These are phyloP conservation scores for Penicillium chermesinum DNA, from an alignment of 495 filamentous ascomycete genomes.

Conservation along the genomic window DNA sequence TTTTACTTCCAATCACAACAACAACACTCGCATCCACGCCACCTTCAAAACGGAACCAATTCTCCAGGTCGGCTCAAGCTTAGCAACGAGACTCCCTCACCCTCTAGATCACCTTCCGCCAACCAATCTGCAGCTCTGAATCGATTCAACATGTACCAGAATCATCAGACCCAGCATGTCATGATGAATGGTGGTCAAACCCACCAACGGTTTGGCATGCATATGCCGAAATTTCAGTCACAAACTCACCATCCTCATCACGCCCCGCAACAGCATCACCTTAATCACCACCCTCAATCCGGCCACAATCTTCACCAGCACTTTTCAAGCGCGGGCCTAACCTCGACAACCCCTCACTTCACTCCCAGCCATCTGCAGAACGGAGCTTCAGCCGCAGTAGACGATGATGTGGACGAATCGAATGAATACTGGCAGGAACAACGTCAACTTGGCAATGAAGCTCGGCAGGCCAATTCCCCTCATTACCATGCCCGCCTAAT, in stretches of 20 bases:
- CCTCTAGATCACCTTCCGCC: slow-evolving; percentile 63
- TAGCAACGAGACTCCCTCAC: slow-evolving; percentile 60
- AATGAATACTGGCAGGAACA: slow-evolving; percentile 89
- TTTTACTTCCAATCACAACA: slow-evolving; percentile 57
- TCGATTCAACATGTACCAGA: slow-evolving; percentile 75
- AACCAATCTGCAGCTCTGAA: slow-evolving; percentile 60
- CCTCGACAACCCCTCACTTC: slow-evolving; percentile 70
- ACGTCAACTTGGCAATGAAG: slow-evolving; percentile 67
- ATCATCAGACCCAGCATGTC: slow-evolving; percentile 75
- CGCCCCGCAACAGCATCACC: slow-evolving; percentile 61
- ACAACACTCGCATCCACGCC: slow-evolving; percentile 45
- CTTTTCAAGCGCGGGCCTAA: slow-evolving; percentile 69
- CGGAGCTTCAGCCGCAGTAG: slow-evolving; percentile 56
- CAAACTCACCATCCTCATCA: slow-evolving; percentile 62
- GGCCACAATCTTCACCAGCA: slow-evolving; percentile 71
- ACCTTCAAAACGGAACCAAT: slow-evolving; percentile 53
- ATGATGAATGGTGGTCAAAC: slow-evolving; percentile 63
- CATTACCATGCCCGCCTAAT: slow-evolving; percentile 60
- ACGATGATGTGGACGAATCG: slow-evolving; percentile 53
- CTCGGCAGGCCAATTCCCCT: slow-evolving; percentile 58
- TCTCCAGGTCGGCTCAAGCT: slow-evolving; percentile 45
- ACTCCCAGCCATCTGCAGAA: slow-evolving; percentile 70
- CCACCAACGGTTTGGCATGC: slow-evolving; percentile 59
- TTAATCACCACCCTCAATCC: slow-evolving; percentile 66
- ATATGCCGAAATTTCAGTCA: slow-evolving; percentile 66